Base-by-base conservation (phyloP, 106 monocot genomes). In the Allium cepa region DNA sequence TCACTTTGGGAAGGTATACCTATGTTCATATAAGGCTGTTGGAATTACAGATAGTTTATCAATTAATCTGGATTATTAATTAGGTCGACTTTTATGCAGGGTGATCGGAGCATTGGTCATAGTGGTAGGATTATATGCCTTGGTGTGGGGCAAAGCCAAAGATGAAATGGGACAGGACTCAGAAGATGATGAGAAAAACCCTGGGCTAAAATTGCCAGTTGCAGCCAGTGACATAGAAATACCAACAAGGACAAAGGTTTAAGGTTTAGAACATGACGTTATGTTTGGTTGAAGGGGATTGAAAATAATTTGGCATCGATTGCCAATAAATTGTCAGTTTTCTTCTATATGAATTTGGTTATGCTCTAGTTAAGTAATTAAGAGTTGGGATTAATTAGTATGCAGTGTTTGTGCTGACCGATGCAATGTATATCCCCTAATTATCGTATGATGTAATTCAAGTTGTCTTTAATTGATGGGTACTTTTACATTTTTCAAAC, bases 1-100 rank as follows among this genome's bases (percentile, higher is more conserved):
- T 94, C 77, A 78, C 66, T 66, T 59, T 82, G 11, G 94, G 90
- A 75, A 87, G 84, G 90, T 90, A 60, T 8, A 49, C 11, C 15
- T 11, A 61, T 46, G 18, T 36, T 36, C 36, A 36, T 36, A 36
- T 36, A 3, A 4, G 36, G 36, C 36, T 36, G 1, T 36, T 36
- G 3, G 36, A 36, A 36, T 36, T 36, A 36, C 5, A 36, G 36
- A 36, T 36, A 36, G 36, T 36, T 36, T 36, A 36, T 36, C 36
- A 36, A 5, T 36, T 36, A 5, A 36, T 36, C 0, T 36, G 36
- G 36, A 36, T 36, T 36, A 36, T 36, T 36, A 36, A 36, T 5
- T 36, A 5, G 3, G 36, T 36, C 36, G 22, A 26, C 15, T 66
- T 28, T 2, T 52, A 14, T 60, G 16, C 46, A 85, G 85, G 69